These are phyloP conservation scores for Fusarium praegraminearum DNA, from an alignment of 2,329 filamentous ascomycete genomes.

Conservation along the genomic window DNA sequence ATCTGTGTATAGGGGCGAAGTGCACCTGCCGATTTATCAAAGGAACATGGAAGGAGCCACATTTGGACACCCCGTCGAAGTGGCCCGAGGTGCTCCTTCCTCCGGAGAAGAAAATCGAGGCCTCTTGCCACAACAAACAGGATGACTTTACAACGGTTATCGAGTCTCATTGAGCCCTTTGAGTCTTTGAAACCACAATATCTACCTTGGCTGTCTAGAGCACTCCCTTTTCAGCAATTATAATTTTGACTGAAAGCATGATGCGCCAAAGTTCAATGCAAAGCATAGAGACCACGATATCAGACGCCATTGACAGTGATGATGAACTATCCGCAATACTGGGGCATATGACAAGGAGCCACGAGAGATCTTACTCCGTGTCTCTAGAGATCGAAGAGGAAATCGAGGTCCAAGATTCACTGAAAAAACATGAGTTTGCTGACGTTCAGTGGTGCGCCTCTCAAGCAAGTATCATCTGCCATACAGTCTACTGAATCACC, in stretches of 20 bases:
- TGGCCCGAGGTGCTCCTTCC: background rate
- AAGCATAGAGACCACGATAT: background rate
- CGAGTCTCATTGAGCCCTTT: background rate
- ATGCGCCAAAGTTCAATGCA: background rate
- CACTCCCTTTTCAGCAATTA: background rate
- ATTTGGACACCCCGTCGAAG: background rate
- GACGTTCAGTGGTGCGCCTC: slow-evolving; percentile 31
- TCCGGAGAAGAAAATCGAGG: background rate
- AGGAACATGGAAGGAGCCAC: background rate
- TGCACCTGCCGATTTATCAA: background rate
- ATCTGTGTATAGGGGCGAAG: background rate
- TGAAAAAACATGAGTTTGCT: slow-evolving; percentile 36
- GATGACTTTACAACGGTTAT: background rate
- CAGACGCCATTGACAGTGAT: background rate
- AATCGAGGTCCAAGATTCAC: background rate
- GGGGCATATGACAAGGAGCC: accelerated
- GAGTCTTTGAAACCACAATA: too few relatives aligned
- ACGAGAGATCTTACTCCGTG: background rate
- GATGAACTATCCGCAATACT: too few relatives aligned
- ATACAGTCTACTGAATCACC: background rate
- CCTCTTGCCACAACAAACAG: background rate
- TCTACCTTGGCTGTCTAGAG: too few relatives aligned
- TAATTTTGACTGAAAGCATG: background rate
- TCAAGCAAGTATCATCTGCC: accelerated
- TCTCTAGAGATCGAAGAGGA: background rate